A percentile compares a stretch with the other conserved stretches of the same genome.
Evolutionary conservation across 2,329 filamentous ascomycete genomes (phyloP).

Genomic region (Sclerotinia subarctica): DNA sequence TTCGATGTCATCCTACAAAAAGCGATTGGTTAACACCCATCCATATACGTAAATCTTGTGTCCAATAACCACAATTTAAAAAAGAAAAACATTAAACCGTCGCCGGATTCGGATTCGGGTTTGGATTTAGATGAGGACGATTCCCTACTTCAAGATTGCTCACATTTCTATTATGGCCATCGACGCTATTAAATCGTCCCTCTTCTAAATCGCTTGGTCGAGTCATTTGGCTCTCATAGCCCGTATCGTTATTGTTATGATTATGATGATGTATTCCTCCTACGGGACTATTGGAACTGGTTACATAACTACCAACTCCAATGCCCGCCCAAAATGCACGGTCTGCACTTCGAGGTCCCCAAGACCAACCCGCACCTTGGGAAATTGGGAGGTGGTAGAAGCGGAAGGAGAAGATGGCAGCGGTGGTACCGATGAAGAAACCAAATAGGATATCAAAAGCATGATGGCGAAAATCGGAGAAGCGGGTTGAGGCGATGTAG

Average conservation of each 20-base stretch:
- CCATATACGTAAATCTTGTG: neutral
- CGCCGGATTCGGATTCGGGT: neutral
- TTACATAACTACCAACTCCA: slow-evolving; percentile 44
- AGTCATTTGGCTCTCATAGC: slow-evolving; percentile 5
- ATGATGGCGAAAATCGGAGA: slow-evolving; percentile 84
- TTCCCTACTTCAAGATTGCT: slow-evolving; percentile 13
- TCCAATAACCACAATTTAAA: neutral
- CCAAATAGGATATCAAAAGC: slow-evolving; percentile 91
- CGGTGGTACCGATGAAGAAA: slow-evolving; percentile 70
- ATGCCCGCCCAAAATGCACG: slow-evolving; percentile 78
- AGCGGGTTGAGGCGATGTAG: slow-evolving; percentile 82
- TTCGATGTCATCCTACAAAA: slow-evolving; percentile 25
- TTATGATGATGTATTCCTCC: slow-evolving; percentile 12
- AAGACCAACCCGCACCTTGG: slow-evolving; percentile 82
- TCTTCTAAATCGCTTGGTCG: slow-evolving; percentile 21
- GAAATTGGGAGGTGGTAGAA: slow-evolving; percentile 81
- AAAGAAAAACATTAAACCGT: neutral
- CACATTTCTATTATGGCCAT: slow-evolving; percentile 13
- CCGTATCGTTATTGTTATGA: neutral
- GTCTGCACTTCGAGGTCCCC: slow-evolving; percentile 71
- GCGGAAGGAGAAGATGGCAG: slow-evolving; percentile 72
- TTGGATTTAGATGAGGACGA: neutral
- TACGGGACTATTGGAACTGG: slow-evolving; percentile 26
- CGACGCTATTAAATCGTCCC: slow-evolving; percentile 3
- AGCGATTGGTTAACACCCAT: slow-evolving; percentile 17